Evolutionary conservation across 352 stramenopile genomes (phyloP), one percentile per base, ranked within the genome.

Genomic region (Phytopythium helicoides): DNA sequence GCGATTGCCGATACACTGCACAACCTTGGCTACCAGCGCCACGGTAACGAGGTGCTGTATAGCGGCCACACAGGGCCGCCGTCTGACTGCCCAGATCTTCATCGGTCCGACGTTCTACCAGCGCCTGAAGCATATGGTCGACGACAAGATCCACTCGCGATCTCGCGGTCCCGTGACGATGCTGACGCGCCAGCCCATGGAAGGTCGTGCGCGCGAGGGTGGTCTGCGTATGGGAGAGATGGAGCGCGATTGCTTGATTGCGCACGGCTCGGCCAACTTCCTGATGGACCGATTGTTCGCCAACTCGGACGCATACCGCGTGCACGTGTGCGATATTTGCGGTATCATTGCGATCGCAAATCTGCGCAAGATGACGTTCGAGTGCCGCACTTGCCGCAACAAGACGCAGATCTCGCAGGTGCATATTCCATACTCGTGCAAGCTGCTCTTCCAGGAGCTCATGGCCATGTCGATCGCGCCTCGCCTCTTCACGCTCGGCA

Each of bases 221-320:
- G 98, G 98, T 62, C 70, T 99, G 62, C 96, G 98, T 48, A 99
- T 99, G 96, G 98, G 98, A 56, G 98, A 99, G 66, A 99, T 99
- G 98, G 98, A 99, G 81, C 97, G 98, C 64, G 98, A 99, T 90
- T 99, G 97, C 72, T 72, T 99, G 48, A 98, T 99, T 62, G 98
- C 96, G 7, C 97, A 99, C 76, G 98, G 98, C 33, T 98, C 95
- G 49, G 96, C 97, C 45, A 98, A 98, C 71, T 99, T 99, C 76
- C 91, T 99, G 60, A 96, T 98, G 58, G 98, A 99, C 81, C 90
- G 98, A 8, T 88, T 99, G 65, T 99, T 99, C 62, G 92, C 93
- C 55, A 99, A 99, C 77, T 99, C 94, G 40, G 98, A 99, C 70
- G 89, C 97, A 34, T 99, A 99, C 78, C 87, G 95, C 40, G 96